Base-by-base conservation (phyloP, 2,329 filamentous ascomycete species). In the Daldinia eschscholtzii region DNA sequence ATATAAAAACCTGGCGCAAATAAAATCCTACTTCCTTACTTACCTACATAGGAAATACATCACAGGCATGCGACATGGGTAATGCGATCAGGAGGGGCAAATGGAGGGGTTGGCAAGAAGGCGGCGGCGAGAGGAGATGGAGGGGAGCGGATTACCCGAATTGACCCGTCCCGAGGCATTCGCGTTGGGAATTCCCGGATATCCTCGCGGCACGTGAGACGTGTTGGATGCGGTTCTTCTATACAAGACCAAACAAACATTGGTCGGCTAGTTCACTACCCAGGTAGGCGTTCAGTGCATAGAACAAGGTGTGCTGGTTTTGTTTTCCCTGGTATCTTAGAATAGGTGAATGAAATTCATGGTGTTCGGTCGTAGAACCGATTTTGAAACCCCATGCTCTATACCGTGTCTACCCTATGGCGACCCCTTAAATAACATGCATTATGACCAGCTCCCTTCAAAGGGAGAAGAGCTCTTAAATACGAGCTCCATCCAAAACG, bases 401-500 rank as follows among this genome's bases (percentile, higher is more conserved):
- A 76, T 76, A 30, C 70, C 68, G 50, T 55, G 50, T 72, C 48
- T 74, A 61, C 67, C 72, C 55, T 57, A 61, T 68, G 60, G 57
- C 44, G 23, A 64, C 30, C 50, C 62, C 62, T 9, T 46, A 72
- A 69, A 70, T 71, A 42, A 73, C 55, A 71, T 65, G 68, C 53
- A 70, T 46, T 56, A 67, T 76, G 74, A 76, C 75, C 74, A 77
- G 73, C 74, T 76, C 75, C 75, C 72, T 13, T 41, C 18, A 18
- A 52, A 52, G 52, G 74, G 72, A 75, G 72, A 76, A 73, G 72
- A 68, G 72, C 73, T 72, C 71, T 50, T 56, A 74, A 72, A 73
- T 65, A 57, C 39, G 72, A 76, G 73, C 69, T 67, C 73, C 70
- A 70, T 77, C 72, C 75, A 75, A 61, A 78, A 79, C 76, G 78